phyloP scores from a whole-genome alignment of 1,284 basidiomycete species.

The Austroboletus novae-zelandiae region DNA sequence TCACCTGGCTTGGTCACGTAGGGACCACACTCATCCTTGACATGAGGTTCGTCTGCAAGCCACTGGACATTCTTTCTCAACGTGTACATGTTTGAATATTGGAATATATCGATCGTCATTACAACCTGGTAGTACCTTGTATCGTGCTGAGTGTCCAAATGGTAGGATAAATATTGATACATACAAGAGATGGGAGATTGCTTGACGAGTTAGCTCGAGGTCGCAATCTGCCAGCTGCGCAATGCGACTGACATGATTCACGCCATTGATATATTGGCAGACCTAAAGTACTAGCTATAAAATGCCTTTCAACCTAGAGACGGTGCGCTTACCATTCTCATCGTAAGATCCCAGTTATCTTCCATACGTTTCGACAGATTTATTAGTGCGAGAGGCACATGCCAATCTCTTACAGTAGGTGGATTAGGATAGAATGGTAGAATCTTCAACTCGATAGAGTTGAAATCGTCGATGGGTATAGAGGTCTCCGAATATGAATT shows the following conservation, averaged over 20 bases:
- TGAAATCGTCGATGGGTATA: conserved; percentile 85
- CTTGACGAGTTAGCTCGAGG: conserved; percentile 78
- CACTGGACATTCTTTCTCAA: conserved; percentile 82
- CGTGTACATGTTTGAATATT: conserved; percentile 98
- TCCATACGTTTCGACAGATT: conserved; percentile 80
- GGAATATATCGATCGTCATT: conserved; percentile 95
- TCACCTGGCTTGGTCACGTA: conserved; percentile 82
- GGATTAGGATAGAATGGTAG: conserved; percentile 98
- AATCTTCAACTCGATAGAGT: conserved; percentile 92
- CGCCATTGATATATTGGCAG: conserved; percentile 82
- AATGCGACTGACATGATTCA: conserved; percentile 89
- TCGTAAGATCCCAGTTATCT: conserved; percentile 95
- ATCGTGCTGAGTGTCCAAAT: conserved; percentile 4
- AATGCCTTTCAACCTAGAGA: neutral
- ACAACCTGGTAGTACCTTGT: conserved; percentile 91
- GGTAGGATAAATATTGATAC: conserved; percentile 24
- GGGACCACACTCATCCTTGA: conserved; percentile 84
- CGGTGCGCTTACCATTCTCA: conserved; percentile 64
- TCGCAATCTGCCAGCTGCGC: conserved; percentile 93
- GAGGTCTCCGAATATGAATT: conserved; percentile 97
- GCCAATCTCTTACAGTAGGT: conserved; percentile 87
- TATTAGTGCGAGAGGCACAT: conserved; percentile 90
- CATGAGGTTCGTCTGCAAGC: conserved; percentile 79
- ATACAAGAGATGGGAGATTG: conserved; percentile 90
- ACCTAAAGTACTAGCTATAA: conserved; percentile 45